Percentiles rank a stretch among this genome's conserved stretches.
phyloP scores from a whole-genome alignment of 1,284 basidiomycete species.

The Marasmius tenuissimus region DNA sequence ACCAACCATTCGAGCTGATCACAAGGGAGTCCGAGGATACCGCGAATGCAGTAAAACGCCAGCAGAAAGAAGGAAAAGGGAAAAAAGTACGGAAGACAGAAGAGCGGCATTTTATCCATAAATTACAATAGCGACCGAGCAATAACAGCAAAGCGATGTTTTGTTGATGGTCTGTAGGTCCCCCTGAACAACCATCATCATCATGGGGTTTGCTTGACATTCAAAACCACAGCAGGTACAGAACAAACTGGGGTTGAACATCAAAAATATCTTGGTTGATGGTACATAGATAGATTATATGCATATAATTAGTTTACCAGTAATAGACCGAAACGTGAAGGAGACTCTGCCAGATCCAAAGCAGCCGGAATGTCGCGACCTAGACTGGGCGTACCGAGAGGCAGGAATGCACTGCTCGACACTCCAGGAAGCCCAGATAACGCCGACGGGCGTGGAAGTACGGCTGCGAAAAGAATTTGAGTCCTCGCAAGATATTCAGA shows the following conservation, averaged over 20 bases:
- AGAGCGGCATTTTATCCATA: neutral
- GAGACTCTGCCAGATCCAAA: constrained; percentile 54
- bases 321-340: constrained; percentile 50
- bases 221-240: too few relatives aligned
- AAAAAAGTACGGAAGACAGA: neutral
- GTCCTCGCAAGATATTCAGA: constrained; percentile 39
- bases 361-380: constrained; percentile 45
- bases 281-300: constrained; percentile 1
- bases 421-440: constrained; percentile 1
- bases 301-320: constrained; percentile 30
- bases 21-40: neutral
- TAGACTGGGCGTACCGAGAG: constrained; percentile 41
- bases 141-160: too few relatives aligned
- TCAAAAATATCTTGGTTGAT: too few relatives aligned
- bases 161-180: too few relatives aligned
- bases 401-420: constrained; percentile 41
- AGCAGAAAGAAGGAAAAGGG: neutral
- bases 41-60: neutral
- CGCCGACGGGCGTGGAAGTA: constrained; percentile 34
- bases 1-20: neutral
- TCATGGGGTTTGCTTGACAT: too few relatives aligned
- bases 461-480: constrained; percentile 48
- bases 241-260: too few relatives aligned
- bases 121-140: too few relatives aligned
- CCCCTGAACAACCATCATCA: too few relatives aligned